Base-by-base conservation (phyloP, 192 early-diverging fungal species). In the Coemansia sp. region DNA sequence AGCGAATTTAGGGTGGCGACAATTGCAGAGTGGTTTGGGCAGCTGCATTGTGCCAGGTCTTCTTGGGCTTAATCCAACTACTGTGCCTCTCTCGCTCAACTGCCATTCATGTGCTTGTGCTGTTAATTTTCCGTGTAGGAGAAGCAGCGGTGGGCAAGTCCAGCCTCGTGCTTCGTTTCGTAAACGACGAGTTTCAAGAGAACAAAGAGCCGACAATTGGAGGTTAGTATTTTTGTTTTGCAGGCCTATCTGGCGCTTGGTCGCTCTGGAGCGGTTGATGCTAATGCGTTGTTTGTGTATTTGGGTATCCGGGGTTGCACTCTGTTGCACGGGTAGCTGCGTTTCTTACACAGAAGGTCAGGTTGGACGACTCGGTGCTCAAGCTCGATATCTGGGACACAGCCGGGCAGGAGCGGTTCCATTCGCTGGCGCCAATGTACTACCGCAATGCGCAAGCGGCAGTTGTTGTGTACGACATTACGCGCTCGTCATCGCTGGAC, bases 181-280 rank as follows among this genome's bases (percentile, higher is more conserved):
- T 94, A 27, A 92, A 92, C 77, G 83, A 92, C 71, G 90, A 95
- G 70, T 99, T 92, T 68, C 82, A 88, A 47, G 93, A 95, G 41
- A 94, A 97, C 82, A 93, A 91, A 60, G 95, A 99, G 72, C 93
- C 97, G 6, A 99, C 97, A 31, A 98, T 99, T 75, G 96, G 96
- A 80, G 73, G 73, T 69, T 58, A 56, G 65, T 58, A 5, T 22
- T 34, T 36, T 15, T 41, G n/a, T n/a, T n/a, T n/a, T n/a, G n/a
- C n/a, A n/a, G n/a, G n/a, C n/a, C n/a, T n/a, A n/a, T n/a, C n/a
- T n/a, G n/a, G n/a, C n/a, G n/a, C n/a, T n/a, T n/a, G n/a, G n/a
- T n/a, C n/a, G n/a, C n/a, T n/a, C n/a, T n/a, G n/a, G n/a, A n/a
- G n/a, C n/a, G n/a, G 9, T 5, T 33, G 19, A 13, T 23, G 1